phyloP scores from a whole-genome alignment of 345 rosid genomes.

The Moricandia moricandioides region DNA sequence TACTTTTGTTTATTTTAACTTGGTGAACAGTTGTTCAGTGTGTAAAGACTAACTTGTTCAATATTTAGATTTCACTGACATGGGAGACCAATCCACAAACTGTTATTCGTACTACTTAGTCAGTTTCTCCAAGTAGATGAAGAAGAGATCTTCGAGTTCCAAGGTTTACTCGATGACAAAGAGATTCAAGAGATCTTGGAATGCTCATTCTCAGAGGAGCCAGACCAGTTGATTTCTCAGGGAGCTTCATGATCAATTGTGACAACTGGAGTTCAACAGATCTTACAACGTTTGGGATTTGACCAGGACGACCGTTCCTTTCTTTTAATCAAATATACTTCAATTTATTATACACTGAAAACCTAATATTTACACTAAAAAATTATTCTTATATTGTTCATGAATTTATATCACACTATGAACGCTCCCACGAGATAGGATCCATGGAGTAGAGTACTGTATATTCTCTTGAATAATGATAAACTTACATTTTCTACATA shows the following conservation, averaged over 20 bases:
- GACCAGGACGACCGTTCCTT: constrained; percentile 8
- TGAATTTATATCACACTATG: constrained; percentile 24
- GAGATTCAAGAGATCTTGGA: constrained; percentile 42
- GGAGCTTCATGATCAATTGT: constrained; percentile 37
- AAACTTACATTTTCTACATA: constrained; percentile 13
- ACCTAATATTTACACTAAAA: constrained; percentile 14
- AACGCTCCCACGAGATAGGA: constrained; percentile 22
- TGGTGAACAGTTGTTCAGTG: background rate
- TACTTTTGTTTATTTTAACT: background rate
- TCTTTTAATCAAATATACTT: constrained; percentile 8
- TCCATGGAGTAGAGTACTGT: constrained; percentile 32
- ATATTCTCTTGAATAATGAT: constrained; percentile 29
- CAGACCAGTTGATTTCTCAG: constrained; percentile 40
- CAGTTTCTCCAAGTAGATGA: constrained; percentile 28
- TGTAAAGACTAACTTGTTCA: constrained; percentile 33
- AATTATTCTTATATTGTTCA: constrained; percentile 33
- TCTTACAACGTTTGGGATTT: constrained; percentile 50
- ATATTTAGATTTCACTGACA: constrained; percentile 79
- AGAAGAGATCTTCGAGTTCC: constrained; percentile 34
- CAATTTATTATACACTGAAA: constrained; percentile 9
- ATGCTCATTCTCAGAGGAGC: constrained; percentile 35
- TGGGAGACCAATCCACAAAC: constrained; percentile 94
- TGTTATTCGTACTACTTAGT: constrained; percentile 43
- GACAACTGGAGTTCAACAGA: constrained; percentile 61
- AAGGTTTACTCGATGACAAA: constrained; percentile 44